phyloP scores from a whole-genome alignment of 2,329 filamentous ascomycete genomes.

The Ceratocystis colombiana region DNA sequence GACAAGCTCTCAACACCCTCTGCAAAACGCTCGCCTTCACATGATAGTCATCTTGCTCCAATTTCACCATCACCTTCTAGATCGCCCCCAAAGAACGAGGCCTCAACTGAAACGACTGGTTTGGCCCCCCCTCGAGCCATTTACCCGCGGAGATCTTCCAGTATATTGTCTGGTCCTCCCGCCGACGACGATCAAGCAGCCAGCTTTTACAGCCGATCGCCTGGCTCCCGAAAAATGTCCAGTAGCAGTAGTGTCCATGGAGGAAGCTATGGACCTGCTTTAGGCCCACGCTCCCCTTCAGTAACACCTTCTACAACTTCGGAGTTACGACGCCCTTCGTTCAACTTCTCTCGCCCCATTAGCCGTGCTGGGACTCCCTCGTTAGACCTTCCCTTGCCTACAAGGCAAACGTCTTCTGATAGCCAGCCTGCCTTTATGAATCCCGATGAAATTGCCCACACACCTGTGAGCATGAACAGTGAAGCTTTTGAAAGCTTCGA shows the following conservation, averaged over 20 bases:
- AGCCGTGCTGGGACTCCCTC: slow-evolving; percentile 58
- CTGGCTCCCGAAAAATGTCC: slow-evolving; percentile 61
- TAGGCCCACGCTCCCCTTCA: slow-evolving; percentile 49
- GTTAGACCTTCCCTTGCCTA: slow-evolving; percentile 40
- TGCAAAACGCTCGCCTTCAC: slow-evolving; percentile 49
- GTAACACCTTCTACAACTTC: slow-evolving; percentile 73
- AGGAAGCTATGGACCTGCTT: slow-evolving; percentile 28
- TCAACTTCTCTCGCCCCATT: slow-evolving; percentile 89
- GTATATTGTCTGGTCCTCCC: slow-evolving; percentile 52
- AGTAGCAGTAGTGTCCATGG: slow-evolving; percentile 48
- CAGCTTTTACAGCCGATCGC: slow-evolving; percentile 40
- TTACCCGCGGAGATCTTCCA: slow-evolving; percentile 46
- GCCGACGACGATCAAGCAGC: slow-evolving; percentile 55
- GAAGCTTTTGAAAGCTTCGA: slow-evolving; percentile 51
- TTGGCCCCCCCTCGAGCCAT: slow-evolving; percentile 43
- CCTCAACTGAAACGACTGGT: slow-evolving; percentile 29
- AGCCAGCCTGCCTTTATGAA: slow-evolving; percentile 51
- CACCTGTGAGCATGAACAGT: slow-evolving; percentile 62
- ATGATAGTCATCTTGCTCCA: slow-evolving; percentile 31
- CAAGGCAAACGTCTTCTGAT: slow-evolving; percentile 54
- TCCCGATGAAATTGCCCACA: slow-evolving; percentile 55
- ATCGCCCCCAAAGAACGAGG: slow-evolving; percentile 18
- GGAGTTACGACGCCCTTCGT: slow-evolving; percentile 64
- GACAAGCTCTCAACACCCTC: slow-evolving; percentile 41
- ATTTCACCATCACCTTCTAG: slow-evolving; percentile 33